phyloP scores from a whole-genome alignment of 2,329 filamentous ascomycete species.

The Claviceps humidiphila region DNA sequence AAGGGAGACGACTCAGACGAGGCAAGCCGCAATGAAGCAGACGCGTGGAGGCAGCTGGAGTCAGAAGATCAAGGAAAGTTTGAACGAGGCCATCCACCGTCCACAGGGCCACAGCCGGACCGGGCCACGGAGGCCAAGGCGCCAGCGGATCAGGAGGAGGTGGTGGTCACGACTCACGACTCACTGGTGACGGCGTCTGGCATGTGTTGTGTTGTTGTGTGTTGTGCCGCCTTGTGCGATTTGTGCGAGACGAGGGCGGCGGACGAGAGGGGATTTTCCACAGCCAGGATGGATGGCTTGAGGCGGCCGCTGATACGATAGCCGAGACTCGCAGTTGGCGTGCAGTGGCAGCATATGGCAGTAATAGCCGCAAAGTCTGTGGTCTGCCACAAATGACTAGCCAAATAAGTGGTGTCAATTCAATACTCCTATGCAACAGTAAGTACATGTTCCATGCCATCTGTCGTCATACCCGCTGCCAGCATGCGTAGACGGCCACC shows the following conservation, averaged over 20 bases:
- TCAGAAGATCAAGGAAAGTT: conserved; percentile 1
- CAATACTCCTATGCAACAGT: background rate
- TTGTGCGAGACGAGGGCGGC: background rate
- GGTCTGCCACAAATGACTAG: too few relatives aligned
- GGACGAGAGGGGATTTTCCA: background rate
- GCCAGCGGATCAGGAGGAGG: background rate
- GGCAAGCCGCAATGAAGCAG: background rate
- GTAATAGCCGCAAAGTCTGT: too few relatives aligned
- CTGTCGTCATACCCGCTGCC: background rate
- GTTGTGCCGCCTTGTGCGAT: background rate
- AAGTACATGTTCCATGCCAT: background rate
- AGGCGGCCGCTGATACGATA: too few relatives aligned
- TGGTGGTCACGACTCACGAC: background rate
- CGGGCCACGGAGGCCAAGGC: background rate
- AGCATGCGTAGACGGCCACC: background rate
- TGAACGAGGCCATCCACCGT: conserved; percentile 1
- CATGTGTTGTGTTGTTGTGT: background rate
- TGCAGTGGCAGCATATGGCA: too few relatives aligned
- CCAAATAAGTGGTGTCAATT: too few relatives aligned
- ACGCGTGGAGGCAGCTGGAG: background rate
- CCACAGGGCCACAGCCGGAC: background rate
- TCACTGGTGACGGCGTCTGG: background rate
- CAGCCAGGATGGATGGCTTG: too few relatives aligned
- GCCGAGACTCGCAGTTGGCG: too few relatives aligned
- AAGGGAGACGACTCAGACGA: background rate